Conservation (phyloP, 169 alveolate species). For the Miamiensis avidus region DNA sequence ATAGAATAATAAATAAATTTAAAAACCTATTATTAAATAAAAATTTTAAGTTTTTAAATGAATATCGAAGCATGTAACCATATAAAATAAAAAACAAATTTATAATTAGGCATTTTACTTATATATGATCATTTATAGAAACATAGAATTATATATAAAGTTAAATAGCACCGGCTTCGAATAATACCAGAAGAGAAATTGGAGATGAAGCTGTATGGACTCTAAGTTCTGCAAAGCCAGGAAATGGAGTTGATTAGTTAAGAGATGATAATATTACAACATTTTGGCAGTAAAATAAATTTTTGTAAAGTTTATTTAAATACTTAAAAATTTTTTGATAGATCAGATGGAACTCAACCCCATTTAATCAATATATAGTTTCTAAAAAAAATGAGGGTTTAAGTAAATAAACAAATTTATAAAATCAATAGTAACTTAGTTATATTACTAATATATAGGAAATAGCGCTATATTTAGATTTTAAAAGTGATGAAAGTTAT, state of each 20-base stretch:
- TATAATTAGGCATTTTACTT: too few species aligned
- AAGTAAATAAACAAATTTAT: constrained; percentile 10
- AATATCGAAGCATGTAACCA: too few species aligned
- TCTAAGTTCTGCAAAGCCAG: constrained; percentile 85
- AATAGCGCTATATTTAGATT: constrained; percentile 81
- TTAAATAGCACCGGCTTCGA: constrained; percentile 19
- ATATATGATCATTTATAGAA: too few species aligned
- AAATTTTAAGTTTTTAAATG: too few species aligned
- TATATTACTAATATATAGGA: constrained; percentile 39
- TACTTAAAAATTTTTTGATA: background rate
- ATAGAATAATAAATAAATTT: too few species aligned
- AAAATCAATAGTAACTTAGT: background rate
- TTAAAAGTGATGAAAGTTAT: constrained; percentile 90
- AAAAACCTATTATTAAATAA: too few species aligned
- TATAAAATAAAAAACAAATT: too few species aligned
- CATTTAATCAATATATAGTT: constrained; percentile 81
- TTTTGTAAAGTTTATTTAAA: background rate
- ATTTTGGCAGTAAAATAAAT: constrained; percentile 78
- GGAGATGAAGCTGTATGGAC: constrained; percentile 90
- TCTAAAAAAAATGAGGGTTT: constrained; percentile 78
- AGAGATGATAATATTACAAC: constrained; percentile 84
- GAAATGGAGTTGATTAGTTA: constrained; percentile 88
- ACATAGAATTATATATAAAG: too few species aligned
- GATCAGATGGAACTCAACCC: constrained; percentile 85
- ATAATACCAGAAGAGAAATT: constrained; percentile 69